A percentile compares a stretch with the other conserved stretches of the same genome.
These are phyloP conservation scores for Ganoderma resinaceum DNA, from an alignment of 1,284 basidiomycete species.

Conservation along the genomic window DNA sequence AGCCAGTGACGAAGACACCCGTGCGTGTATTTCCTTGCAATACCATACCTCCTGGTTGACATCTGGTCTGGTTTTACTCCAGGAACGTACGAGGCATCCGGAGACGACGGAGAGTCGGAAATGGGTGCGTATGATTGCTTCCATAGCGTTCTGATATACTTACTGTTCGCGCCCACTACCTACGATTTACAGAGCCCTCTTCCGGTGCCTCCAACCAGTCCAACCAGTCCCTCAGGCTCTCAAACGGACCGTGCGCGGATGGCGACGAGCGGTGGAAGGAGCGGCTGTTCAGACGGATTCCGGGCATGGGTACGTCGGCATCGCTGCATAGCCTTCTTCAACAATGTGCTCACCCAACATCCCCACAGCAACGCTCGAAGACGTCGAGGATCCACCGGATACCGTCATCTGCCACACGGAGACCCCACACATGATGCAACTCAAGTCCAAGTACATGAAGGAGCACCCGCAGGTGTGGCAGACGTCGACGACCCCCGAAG, in stretches of 20 bases:
- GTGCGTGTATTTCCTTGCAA: background rate
- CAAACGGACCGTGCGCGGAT: background rate
- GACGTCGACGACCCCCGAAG: background rate
- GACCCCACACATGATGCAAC: background rate
- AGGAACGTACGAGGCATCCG: background rate
- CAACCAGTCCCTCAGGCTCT: background rate
- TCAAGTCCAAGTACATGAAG: background rate
- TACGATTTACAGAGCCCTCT: background rate
- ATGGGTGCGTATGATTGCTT: background rate
- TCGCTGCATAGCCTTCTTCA: background rate
- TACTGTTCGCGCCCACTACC: background rate
- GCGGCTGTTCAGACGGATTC: background rate
- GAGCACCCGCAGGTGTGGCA: background rate
- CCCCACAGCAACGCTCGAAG: background rate
- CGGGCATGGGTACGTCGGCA: background rate
- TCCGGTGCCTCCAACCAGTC: background rate
- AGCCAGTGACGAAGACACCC: background rate
- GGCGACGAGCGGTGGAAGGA: background rate
- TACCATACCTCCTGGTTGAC: background rate
- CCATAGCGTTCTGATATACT: background rate
- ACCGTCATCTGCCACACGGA: background rate
- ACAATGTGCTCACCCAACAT: background rate
- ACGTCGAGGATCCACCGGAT: background rate
- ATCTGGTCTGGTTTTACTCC: too few relatives aligned
- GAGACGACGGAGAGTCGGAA: background rate